phyloP scores from a whole-genome alignment of 176 grass and related monocot species.

The Oryza glaberrima region DNA sequence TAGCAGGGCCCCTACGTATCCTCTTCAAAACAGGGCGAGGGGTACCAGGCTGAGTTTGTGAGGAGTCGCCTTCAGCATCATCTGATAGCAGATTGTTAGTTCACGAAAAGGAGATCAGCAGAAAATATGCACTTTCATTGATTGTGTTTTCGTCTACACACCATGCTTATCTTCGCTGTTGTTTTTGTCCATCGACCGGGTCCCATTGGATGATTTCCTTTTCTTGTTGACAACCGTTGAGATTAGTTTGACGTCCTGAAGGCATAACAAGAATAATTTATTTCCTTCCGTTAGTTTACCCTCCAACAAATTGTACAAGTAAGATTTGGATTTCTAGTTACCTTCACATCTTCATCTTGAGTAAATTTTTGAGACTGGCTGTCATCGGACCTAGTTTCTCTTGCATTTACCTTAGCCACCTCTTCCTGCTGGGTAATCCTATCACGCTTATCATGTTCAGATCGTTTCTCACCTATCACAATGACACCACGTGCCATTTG shows the following conservation, averaged over 20 bases:
- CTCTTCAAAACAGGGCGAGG: slow-evolving; percentile 38
- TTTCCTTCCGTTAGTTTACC: slow-evolving; percentile 3
- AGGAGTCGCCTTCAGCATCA: slow-evolving; percentile 28
- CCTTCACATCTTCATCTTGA: slow-evolving; percentile 46
- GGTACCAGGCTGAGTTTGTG: slow-evolving; percentile 28
- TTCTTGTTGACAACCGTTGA: background rate
- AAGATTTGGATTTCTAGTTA: slow-evolving; percentile 32
- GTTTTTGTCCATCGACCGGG: background rate
- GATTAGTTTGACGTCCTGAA: slow-evolving; percentile 30
- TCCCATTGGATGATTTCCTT: slow-evolving; percentile 12
- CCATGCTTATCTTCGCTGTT: slow-evolving; percentile 29
- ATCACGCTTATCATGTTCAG: slow-evolving; percentile 40
- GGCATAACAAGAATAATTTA: background rate
- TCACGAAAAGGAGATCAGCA: background rate
- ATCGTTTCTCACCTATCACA: slow-evolving; percentile 61
- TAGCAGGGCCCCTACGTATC: slow-evolving; percentile 45
- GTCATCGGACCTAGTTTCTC: background rate
- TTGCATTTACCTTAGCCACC: slow-evolving; percentile 27
- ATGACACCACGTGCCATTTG: slow-evolving; percentile 57
- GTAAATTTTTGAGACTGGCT: background rate
- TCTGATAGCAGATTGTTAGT: slow-evolving; percentile 37
- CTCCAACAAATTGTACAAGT: slow-evolving; percentile 2
- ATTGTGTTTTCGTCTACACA: background rate
- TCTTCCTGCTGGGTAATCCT: slow-evolving; percentile 33
- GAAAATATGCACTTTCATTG: background rate